These are phyloP conservation scores for Vanrija humicola DNA, from an alignment of 1,284 basidiomycete genomes.

Conservation along the genomic window DNA sequence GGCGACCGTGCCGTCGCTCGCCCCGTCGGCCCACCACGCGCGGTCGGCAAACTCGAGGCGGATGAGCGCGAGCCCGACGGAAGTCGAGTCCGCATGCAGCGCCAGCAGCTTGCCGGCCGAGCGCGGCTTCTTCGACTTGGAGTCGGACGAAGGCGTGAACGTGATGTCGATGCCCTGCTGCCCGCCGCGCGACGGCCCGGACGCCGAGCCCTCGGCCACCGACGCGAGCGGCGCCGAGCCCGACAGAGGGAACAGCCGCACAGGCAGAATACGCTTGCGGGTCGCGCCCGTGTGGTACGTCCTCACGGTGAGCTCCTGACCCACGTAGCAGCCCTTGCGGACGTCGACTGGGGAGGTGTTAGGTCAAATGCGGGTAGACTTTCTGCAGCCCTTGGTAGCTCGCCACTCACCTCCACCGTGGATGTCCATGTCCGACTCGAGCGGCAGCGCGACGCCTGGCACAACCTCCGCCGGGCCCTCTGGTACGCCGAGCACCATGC, in stretches of 20 bases:
- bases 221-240: constrained; percentile 11
- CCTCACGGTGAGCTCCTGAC: constrained; percentile 93
- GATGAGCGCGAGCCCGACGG: constrained; percentile 42
- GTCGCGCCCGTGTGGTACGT: constrained; percentile 93
- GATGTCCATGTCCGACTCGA: constrained; percentile 89
- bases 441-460: constrained; percentile 74
- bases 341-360: constrained; percentile 70
- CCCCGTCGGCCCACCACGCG: constrained; percentile 27
- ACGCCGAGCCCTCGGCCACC: background rate
- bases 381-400: too few species aligned
- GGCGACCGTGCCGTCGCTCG: constrained; percentile 3
- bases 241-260: constrained; percentile 48
- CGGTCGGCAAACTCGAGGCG: constrained; percentile 45
- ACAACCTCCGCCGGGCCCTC: constrained; percentile 79
- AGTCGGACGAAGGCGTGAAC: constrained; percentile 30
- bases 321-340: constrained; percentile 95
- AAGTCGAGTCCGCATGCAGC: constrained; percentile 17
- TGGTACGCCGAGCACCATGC: constrained; percentile 78
- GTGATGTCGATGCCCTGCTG: constrained; percentile 24
- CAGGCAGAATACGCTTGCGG: constrained; percentile 84
- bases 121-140: constrained; percentile 35
- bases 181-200: background rate
- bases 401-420: constrained; percentile 76
- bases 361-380: constrained; percentile 1
- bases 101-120: constrained; percentile 43